Percentiles rank a stretch among this genome's conserved stretches.
Evolutionary conservation across 2,329 filamentous ascomycete genomes (phyloP).

Genomic region (Lecanoromycetidae sp.): DNA sequence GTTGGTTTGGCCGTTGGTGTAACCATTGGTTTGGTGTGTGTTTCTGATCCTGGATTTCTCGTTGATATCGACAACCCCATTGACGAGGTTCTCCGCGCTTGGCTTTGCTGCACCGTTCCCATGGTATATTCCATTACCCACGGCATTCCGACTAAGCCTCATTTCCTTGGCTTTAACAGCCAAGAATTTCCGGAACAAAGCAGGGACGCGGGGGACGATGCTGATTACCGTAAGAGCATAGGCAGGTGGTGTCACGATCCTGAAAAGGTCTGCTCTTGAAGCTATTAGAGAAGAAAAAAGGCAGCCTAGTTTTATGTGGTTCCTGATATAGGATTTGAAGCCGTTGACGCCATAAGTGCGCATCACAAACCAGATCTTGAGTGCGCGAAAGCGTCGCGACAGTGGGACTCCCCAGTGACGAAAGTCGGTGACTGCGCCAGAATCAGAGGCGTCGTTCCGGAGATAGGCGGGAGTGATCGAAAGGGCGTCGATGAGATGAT

Average conservation of each 20-base stretch:
- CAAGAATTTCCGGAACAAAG: constrained; percentile 19
- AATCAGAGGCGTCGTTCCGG: constrained; percentile 66
- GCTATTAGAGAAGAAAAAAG: constrained; percentile 51
- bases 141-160: constrained; percentile 3
- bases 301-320: constrained; percentile 57
- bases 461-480: constrained; percentile 72
- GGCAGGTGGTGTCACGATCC: constrained; percentile 57
- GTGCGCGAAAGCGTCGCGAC: constrained; percentile 69
- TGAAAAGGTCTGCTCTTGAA: constrained; percentile 56
- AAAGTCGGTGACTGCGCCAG: constrained; percentile 82
- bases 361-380: constrained; percentile 95
- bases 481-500: constrained; percentile 66
- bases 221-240: constrained; percentile 73
- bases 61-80: too few species aligned
- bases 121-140: too few species aligned
- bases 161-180: constrained; percentile 10
- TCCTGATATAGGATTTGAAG: constrained; percentile 59
- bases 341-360: constrained; percentile 69
- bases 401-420: constrained; percentile 95
- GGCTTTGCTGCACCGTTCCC: too few species aligned
- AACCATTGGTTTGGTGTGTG: too few species aligned
- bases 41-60: too few species aligned
- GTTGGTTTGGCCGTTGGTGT: too few species aligned
- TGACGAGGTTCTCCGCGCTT: too few species aligned
- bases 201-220: constrained; percentile 47